phyloP scores from a whole-genome alignment of 371 early-diverging fungal genomes.

The Smittium culicis region DNA sequence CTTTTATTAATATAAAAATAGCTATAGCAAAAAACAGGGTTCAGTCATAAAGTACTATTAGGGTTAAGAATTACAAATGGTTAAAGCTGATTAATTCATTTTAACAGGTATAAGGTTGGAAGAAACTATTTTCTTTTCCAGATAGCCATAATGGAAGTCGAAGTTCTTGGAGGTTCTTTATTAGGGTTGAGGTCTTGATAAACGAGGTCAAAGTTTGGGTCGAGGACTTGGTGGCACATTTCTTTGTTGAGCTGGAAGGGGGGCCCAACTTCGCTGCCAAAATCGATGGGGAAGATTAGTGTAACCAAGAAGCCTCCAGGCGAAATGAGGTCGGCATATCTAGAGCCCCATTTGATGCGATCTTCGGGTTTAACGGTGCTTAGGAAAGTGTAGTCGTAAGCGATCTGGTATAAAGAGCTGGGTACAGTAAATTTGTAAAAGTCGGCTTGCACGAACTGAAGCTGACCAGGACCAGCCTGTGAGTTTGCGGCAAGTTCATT shows the following conservation, averaged over 20 bases:
- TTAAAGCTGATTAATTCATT: too few relatives aligned
- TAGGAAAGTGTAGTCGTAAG: slow-evolving; percentile 80
- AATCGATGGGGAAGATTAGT: slow-evolving; percentile 57
- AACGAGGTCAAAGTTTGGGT: slow-evolving; percentile 40
- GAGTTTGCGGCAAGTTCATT: slow-evolving; percentile 33
- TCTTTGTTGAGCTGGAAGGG: slow-evolving; percentile 46
- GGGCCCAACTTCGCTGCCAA: slow-evolving; percentile 39
- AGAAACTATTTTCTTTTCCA: slow-evolving; percentile 12
- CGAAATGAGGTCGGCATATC: slow-evolving; percentile 50
- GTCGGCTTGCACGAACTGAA: slow-evolving; percentile 45
- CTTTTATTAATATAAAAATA: too few relatives aligned
- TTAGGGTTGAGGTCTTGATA: slow-evolving; percentile 26
- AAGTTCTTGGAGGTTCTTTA: neutral
- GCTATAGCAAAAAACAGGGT: too few relatives aligned
- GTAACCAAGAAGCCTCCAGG: slow-evolving; percentile 65
- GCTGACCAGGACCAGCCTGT: slow-evolving; percentile 29
- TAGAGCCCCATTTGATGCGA: slow-evolving; percentile 51
- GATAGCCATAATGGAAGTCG: slow-evolving; percentile 1
- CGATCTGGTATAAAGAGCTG: slow-evolving; percentile 45
- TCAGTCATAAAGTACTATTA: too few relatives aligned
- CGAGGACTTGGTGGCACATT: slow-evolving; percentile 35
- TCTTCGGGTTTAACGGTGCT: slow-evolving; percentile 63
- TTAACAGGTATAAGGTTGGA: too few relatives aligned
- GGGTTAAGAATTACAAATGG: too few relatives aligned
- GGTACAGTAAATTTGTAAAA: slow-evolving; percentile 55